Percentiles rank a stretch among this genome's conserved stretches.
Conservation (phyloP, 495 filamentous ascomycete species). For the Platismatia glauca region DNA sequence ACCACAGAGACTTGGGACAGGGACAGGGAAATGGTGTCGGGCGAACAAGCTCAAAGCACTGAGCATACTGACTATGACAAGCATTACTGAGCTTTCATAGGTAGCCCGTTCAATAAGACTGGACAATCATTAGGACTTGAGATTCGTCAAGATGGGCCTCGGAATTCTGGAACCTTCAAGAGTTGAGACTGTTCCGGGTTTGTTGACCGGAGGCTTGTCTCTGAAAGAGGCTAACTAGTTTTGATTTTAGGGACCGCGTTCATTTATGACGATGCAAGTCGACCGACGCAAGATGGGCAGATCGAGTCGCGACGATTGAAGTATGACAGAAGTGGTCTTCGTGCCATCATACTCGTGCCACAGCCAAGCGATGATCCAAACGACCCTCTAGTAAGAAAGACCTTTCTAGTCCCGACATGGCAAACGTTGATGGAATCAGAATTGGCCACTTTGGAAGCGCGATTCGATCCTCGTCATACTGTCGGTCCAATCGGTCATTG, state of each 20-base stretch:
- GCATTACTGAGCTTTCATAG: too few species aligned
- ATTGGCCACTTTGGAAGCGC: slow-evolving; percentile 84
- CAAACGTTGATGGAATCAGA: slow-evolving; percentile 41
- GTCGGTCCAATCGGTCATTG: slow-evolving; percentile 71
- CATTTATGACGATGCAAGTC: slow-evolving; percentile 50
- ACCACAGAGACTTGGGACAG: neutral
- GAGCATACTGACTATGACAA: neutral
- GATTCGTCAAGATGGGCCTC: slow-evolving; percentile 57
- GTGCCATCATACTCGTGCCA: slow-evolving; percentile 66
- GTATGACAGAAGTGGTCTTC: slow-evolving; percentile 57
- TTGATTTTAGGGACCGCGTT: slow-evolving; percentile 48
- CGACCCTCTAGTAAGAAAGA: slow-evolving; percentile 55
- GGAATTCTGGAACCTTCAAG: slow-evolving; percentile 63
- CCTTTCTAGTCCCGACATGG: slow-evolving; percentile 5
- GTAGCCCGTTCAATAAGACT: neutral
- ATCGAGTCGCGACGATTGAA: slow-evolving; percentile 47
- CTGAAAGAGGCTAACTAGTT: slow-evolving; percentile 8
- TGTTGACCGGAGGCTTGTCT: slow-evolving; percentile 2
- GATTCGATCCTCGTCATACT: slow-evolving; percentile 71
- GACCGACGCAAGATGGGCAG: slow-evolving; percentile 32
- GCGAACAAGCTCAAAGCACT: neutral
- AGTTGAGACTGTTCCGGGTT: slow-evolving; percentile 66
- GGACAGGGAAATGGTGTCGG: neutral
- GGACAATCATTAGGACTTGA: neutral
- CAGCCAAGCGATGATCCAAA: slow-evolving; percentile 76